Conservation (phyloP, 1,139 yeast genomes). For the Geotrichum siamense region DNA sequence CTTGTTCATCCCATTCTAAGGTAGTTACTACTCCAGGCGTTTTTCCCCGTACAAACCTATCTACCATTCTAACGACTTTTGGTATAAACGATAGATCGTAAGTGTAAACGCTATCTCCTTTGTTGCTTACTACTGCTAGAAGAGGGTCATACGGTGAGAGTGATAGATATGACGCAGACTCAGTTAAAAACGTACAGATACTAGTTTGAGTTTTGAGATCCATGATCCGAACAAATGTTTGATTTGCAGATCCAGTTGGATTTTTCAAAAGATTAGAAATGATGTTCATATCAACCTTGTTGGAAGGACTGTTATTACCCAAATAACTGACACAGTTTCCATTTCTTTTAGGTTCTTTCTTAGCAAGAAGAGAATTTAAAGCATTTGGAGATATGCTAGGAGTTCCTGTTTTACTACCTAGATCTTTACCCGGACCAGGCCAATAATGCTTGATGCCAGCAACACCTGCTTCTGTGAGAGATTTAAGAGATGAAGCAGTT, state of each 20-base stretch:
- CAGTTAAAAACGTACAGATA: slow-evolving; percentile 49
- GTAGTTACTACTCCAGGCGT: slow-evolving; percentile 50
- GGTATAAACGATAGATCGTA: slow-evolving; percentile 59
- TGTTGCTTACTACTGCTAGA: slow-evolving; percentile 47
- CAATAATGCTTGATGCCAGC: slow-evolving; percentile 28
- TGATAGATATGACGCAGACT: slow-evolving; percentile 56
- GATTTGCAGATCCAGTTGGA: slow-evolving; percentile 14
- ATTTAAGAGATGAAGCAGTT: slow-evolving; percentile 29
- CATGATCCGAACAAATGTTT: slow-evolving; percentile 33
- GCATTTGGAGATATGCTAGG: slow-evolving; percentile 5
- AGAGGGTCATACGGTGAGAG: slow-evolving; percentile 58
- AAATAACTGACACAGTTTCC: slow-evolving; percentile 10
- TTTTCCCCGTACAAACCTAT: slow-evolving; percentile 57
- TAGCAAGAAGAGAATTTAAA: slow-evolving; percentile 6
- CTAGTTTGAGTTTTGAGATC: slow-evolving; percentile 43
- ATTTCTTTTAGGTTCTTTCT: slow-evolving; percentile 10
- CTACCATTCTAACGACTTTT: slow-evolving; percentile 46
- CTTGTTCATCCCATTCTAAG: slow-evolving; percentile 46
- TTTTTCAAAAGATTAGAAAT: slow-evolving; percentile 21
- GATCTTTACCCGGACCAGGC: slow-evolving; percentile 15
- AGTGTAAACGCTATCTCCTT: slow-evolving; percentile 58
- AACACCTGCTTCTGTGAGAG: slow-evolving; percentile 29
- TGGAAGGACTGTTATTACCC: slow-evolving; percentile 7
- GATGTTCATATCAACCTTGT: slow-evolving; percentile 8
- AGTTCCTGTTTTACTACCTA: slow-evolving; percentile 5